These are phyloP conservation scores for Ophiostoma pallidulum DNA, from an alignment of 2,329 filamentous ascomycete species.

Conservation along the genomic window DNA sequence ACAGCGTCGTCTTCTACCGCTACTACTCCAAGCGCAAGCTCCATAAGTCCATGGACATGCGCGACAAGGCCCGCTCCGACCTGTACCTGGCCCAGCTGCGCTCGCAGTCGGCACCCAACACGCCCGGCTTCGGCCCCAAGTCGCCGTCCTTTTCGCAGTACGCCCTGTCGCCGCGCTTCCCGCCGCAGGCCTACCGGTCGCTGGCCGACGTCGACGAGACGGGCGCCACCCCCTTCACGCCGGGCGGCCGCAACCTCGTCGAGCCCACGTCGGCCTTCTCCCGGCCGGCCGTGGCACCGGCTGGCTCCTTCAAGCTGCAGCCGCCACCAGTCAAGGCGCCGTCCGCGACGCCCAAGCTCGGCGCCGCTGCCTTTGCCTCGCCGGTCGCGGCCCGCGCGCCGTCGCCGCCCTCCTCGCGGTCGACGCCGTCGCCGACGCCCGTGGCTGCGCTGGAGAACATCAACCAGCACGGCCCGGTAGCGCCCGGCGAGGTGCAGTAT, in stretches of 20 bases:
- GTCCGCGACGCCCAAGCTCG: constrained; percentile 62
- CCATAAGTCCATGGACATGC: constrained; percentile 91
- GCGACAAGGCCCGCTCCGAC: constrained; percentile 88
- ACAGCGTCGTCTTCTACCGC: constrained; percentile 91
- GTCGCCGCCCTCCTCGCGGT: constrained; percentile 21
- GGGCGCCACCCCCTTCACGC: constrained; percentile 39
- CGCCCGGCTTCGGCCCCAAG: constrained; percentile 73
- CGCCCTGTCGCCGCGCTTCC: constrained; percentile 52
- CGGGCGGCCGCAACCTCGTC: constrained; percentile 41
- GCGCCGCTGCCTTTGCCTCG: constrained; percentile 51
- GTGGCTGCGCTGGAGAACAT: constrained; percentile 34
- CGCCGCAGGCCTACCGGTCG: constrained; percentile 44
- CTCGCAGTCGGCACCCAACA: constrained; percentile 86
- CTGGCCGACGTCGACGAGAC: constrained; percentile 30
- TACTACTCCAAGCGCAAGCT: constrained; percentile 95
- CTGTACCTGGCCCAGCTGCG: constrained; percentile 84
- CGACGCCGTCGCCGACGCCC: constrained; percentile 20
- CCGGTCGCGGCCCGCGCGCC: no score
- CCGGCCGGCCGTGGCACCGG: constrained; percentile 30
- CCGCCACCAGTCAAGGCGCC: constrained; percentile 72
- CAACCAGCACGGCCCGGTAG: constrained; percentile 57
- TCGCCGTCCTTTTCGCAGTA: constrained; percentile 46
- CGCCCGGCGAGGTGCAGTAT: constrained; percentile 75
- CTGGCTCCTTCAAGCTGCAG: constrained; percentile 63
- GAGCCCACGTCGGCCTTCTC: constrained; percentile 56